A percentile compares a stretch with the other conserved stretches of the same genome.
phyloP scores from a whole-genome alignment of 2,329 filamentous ascomycete genomes.

The Botrytis porri region DNA sequence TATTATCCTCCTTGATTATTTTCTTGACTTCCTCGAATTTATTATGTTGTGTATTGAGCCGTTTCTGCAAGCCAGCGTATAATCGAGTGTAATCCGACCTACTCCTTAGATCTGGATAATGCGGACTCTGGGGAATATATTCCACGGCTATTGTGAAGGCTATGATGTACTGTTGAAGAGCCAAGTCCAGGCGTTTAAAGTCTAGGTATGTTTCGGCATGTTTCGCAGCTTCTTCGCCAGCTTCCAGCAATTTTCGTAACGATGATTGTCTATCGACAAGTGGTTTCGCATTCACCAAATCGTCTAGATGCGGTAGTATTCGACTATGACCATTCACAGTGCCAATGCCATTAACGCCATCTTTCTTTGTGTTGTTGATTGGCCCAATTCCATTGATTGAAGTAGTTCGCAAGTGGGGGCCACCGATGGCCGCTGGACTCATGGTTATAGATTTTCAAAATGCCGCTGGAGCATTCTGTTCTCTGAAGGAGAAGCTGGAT shows the following conservation, averaged over 20 bases:
- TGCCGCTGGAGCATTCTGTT: constrained; percentile 27
- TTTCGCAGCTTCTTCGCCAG: constrained; percentile 52
- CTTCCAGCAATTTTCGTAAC: constrained; percentile 52
- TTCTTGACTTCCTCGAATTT: constrained; percentile 57
- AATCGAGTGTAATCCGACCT: constrained; percentile 50
- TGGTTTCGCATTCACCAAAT: constrained; percentile 42
- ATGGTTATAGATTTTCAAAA: constrained; percentile 26
- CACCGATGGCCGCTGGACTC: constrained; percentile 35
- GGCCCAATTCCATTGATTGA: constrained; percentile 31
- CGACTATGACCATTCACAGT: constrained; percentile 28
- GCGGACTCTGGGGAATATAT: constrained; percentile 70
- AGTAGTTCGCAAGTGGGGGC: constrained; percentile 28
- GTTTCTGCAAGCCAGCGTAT: constrained; percentile 50
- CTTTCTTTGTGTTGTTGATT: constrained; percentile 23
- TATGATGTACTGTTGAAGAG: constrained; percentile 79
- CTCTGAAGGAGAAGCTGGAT: background rate
- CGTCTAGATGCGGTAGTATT: constrained; percentile 44
- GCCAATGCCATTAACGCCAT: constrained; percentile 24
- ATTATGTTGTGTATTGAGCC: constrained; percentile 47
- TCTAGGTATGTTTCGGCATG: constrained; percentile 61
- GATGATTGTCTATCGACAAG: constrained; percentile 41
- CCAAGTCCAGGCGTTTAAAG: constrained; percentile 67
- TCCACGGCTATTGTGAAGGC: constrained; percentile 77
- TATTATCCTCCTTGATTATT: constrained; percentile 62
- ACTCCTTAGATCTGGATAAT: constrained; percentile 63